Evolutionary conservation across 106 monocot species (phyloP), one percentile per base, ranked within the genome.

Genomic region (Alisma plantagoaquatica): DNA sequence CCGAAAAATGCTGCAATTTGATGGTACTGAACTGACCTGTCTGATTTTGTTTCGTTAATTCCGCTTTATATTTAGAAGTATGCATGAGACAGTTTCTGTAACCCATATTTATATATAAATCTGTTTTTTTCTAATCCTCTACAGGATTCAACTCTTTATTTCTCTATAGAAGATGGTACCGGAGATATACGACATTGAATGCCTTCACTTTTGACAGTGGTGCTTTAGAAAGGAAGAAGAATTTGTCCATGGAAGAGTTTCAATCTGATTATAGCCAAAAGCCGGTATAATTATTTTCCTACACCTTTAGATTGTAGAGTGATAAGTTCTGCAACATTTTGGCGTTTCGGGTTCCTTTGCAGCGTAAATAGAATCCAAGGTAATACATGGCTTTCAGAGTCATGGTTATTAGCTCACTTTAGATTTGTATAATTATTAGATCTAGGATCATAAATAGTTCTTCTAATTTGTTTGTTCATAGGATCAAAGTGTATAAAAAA

Each of bases 151-250:
- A 70, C 43, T 98, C 96, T 1, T 62, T 85, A 29, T 85, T 71
- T 54, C 71, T 98, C 29, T 85, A 85, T 59, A 67, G 65, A 61
- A 89, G 96, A 81, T 98, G 89, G 89, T 98, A 98, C 56, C 78
- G 96, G 47, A 54, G 84, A 61, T 78, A 78, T 74, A 85, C 96
- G 3, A 60, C 75, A 59, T 71, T 98, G 51, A 55, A 53, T 72
- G 33, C 60, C 22, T 98, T 84, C 53, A 50, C 61, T 42, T 64
- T 73, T 1, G 84, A 89, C 43, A 57, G n/a, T 50, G 75, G 70
- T 58, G 48, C 32, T 42, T 3, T 98, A 0, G 89, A 89, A 70
- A 89, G 89, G 43, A 96, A 53, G 54, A 62, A 66, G 25, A 59
- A 69, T 23, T 53, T 78, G 63, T 61, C 71, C 1, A 24, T 78